These are phyloP conservation scores for Fagus sylvatica DNA, from an alignment of 306 rosid species.

Conservation along the genomic window DNA sequence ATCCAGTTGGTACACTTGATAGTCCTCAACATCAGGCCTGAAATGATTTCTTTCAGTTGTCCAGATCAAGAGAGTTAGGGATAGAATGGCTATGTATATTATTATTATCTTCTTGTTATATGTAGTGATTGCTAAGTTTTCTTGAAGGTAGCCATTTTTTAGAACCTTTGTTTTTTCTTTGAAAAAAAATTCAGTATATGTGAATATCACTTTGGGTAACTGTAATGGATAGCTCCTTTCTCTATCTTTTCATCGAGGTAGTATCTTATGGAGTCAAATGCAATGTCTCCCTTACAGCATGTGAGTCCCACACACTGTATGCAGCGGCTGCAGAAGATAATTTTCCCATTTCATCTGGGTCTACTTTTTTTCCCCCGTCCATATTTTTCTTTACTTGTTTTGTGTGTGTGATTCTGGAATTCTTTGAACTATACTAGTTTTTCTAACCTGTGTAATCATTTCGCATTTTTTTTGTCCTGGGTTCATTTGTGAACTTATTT, in stretches of 20 bases:
- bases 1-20: constrained; percentile 40
- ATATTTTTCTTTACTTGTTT: too few relatives aligned
- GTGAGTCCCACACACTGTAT: too few relatives aligned
- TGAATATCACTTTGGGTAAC: constrained; percentile 36
- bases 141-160: constrained; percentile 47
- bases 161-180: constrained; percentile 20
- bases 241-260: not conserved
- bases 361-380: too few relatives aligned
- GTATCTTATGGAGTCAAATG: too few relatives aligned
- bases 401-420: too few relatives aligned
- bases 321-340: too few relatives aligned
- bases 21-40: constrained; percentile 40
- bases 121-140: constrained; percentile 41
- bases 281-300: too few relatives aligned
- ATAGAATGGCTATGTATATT: constrained; percentile 69
- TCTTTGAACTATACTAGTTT: too few relatives aligned
- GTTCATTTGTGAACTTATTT: too few relatives aligned
- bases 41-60: constrained; percentile 46
- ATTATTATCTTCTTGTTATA: constrained; percentile 25
- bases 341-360: too few relatives aligned
- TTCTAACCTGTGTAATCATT: too few relatives aligned
- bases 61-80: constrained; percentile 58
- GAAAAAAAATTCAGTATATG: constrained; percentile 30
- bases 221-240: not conserved
- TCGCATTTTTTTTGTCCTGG: too few relatives aligned